Conservation (phyloP, 108 stramenopile genomes). For the Craspedostauros australis region DNA sequence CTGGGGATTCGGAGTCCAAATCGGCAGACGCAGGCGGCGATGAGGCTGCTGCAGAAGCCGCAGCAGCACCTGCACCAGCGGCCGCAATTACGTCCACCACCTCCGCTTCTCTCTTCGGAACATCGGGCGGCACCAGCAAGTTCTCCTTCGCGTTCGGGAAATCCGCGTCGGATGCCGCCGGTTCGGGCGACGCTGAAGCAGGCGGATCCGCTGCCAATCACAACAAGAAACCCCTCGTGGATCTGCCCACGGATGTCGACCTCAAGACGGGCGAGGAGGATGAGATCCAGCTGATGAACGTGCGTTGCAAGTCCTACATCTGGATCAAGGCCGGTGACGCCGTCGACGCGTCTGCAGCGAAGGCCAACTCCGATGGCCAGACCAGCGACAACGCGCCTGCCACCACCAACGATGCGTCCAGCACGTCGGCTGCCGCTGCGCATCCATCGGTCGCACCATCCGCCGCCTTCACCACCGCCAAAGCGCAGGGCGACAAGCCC, state of each 20-base stretch:
- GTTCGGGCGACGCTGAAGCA: too few relatives aligned
- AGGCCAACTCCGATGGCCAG: background rate
- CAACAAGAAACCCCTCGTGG: too few relatives aligned
- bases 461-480: conserved; percentile 3
- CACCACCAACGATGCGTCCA: background rate
- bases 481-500: background rate
- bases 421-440: too few relatives aligned
- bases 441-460: conserved; percentile 26
- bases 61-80: background rate
- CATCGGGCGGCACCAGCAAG: too few relatives aligned
- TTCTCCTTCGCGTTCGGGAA: too few relatives aligned
- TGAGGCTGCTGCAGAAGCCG: background rate
- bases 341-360: background rate
- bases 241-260: conserved; percentile 17
- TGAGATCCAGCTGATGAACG: conserved; percentile 44
- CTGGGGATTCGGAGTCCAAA: background rate
- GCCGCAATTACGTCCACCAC: too few relatives aligned
- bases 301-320: conserved; percentile 58
- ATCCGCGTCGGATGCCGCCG: too few relatives aligned
- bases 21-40: background rate
- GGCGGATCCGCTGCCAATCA: too few relatives aligned
- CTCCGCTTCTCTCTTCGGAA: too few relatives aligned
- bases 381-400: conserved; percentile 4
- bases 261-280: conserved; percentile 66
- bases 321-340: background rate